Conservation (phyloP, 2,329 filamentous ascomycete genomes). For the Fusarium bactridioides region DNA sequence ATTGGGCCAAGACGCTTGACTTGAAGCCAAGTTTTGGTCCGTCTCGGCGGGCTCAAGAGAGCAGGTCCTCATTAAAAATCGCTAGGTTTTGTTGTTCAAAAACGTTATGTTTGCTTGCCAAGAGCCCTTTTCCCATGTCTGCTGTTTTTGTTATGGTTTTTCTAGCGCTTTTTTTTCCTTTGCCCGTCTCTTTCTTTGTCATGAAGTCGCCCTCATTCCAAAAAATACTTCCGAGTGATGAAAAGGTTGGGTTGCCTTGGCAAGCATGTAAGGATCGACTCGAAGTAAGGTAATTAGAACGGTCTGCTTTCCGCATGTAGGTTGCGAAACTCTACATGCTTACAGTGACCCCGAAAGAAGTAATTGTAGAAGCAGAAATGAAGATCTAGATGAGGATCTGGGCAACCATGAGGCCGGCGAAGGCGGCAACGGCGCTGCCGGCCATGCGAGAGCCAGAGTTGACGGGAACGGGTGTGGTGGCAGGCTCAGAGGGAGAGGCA, state of each 20-base stretch:
- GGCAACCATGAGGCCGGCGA: slow-evolving; percentile 41
- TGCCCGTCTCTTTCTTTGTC: slow-evolving; percentile 16
- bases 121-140: slow-evolving; percentile 13
- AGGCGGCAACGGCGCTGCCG: slow-evolving; percentile 41
- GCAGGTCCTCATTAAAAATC: slow-evolving; percentile 38
- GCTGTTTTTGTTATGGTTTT: slow-evolving; percentile 7
- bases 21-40: neutral
- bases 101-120: slow-evolving; percentile 36
- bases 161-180: neutral
- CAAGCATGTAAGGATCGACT: slow-evolving; percentile 41
- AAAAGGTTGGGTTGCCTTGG: slow-evolving; percentile 31
- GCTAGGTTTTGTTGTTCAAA: slow-evolving; percentile 28
- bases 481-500: slow-evolving; percentile 17
- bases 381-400: slow-evolving; percentile 44
- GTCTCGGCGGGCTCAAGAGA: slow-evolving; percentile 25
- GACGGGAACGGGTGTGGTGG: slow-evolving; percentile 29
- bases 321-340: slow-evolving; percentile 39
- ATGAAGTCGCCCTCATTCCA: slow-evolving; percentile 18
- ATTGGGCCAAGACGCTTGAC: slow-evolving; percentile 13
- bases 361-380: slow-evolving; percentile 40
- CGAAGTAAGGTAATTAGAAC: slow-evolving; percentile 45
- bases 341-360: slow-evolving; percentile 25
- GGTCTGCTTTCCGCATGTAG: slow-evolving; percentile 40
- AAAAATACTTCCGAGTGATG: slow-evolving; percentile 20
- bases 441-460: slow-evolving; percentile 41